These are phyloP conservation scores for Flaveria ramosissima DNA, from an alignment of 129 eudicot genomes.

Conservation along the genomic window DNA sequence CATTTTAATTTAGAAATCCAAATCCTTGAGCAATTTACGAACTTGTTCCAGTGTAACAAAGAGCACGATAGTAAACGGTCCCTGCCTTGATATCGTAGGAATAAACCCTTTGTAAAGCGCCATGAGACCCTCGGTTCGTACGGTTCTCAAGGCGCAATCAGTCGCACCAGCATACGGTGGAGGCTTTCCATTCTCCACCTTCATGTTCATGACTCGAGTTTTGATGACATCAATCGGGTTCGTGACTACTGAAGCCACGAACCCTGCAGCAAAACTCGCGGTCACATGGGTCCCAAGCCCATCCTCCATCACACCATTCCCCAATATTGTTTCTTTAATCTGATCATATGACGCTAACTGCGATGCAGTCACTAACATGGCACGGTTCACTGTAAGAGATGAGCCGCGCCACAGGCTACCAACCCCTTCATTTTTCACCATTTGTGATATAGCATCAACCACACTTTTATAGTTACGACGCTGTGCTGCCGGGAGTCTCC, in stretches of 20 bases:
- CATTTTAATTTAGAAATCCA: constrained; percentile 51
- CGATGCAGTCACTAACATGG: constrained; percentile 87
- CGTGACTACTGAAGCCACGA: constrained; percentile 83
- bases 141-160: constrained; percentile 74
- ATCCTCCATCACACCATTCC: constrained; percentile 54
- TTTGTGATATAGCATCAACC: constrained; percentile 61
- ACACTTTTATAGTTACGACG: constrained; percentile 79
- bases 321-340: constrained; percentile 63
- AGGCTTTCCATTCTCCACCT: constrained; percentile 59
- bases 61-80: constrained; percentile 87
- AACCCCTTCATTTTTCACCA: constrained; percentile 64
- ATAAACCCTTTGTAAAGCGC: constrained; percentile 85
- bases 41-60: constrained; percentile 90
- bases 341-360: constrained; percentile 88
- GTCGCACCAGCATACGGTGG: constrained; percentile 70
- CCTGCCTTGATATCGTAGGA: constrained; percentile 90
- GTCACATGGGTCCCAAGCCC: constrained; percentile 90
- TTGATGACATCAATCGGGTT: constrained; percentile 90
- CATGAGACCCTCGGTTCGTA: constrained; percentile 68
- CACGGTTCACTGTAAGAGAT: constrained; percentile 89
- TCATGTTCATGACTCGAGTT: constrained; percentile 91
- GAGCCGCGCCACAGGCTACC: constrained; percentile 89
- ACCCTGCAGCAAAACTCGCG: constrained; percentile 93
- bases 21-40: constrained; percentile 77
- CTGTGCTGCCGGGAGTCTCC: constrained; percentile 65